Evolutionary conservation across 768 basidiomycete species (phyloP).

Genomic region (Symmetrospora coprosmae): DNA sequence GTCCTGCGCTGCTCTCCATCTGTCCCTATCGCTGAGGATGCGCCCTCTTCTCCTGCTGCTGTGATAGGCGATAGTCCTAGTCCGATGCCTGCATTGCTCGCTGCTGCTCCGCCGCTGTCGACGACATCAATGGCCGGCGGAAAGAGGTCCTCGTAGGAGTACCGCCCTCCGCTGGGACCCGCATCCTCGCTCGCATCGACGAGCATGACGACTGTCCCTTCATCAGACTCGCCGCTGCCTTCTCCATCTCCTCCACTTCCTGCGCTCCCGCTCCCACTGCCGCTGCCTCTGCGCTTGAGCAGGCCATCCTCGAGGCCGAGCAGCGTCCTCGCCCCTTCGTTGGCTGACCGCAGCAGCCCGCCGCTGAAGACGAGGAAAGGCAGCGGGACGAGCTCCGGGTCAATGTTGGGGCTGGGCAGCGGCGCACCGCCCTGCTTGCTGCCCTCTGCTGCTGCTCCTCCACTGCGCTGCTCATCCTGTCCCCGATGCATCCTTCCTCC

Average conservation of each 20-base stretch:
- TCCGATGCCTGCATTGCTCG: too few species aligned
- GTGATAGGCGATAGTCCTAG: background rate
- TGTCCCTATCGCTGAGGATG: background rate
- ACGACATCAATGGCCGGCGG: background rate
- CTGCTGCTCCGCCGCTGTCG: too few species aligned
- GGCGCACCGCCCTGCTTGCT: background rate
- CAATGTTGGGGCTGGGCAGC: too few species aligned
- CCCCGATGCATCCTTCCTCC: background rate
- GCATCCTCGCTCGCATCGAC: too few species aligned
- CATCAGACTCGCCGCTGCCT: too few species aligned
- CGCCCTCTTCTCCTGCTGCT: background rate
- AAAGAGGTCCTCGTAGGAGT: slow-evolving; percentile 1
- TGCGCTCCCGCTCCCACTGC: too few species aligned
- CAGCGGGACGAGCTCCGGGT: background rate
- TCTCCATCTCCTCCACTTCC: too few species aligned
- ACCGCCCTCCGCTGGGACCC: too few species aligned
- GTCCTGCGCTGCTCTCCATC: too few species aligned
- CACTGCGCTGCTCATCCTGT: background rate
- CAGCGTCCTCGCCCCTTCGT: background rate
- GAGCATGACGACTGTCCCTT: too few species aligned
- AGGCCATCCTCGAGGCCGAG: background rate
- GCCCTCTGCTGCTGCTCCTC: background rate
- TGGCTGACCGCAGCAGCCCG: background rate
- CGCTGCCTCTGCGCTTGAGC: too few species aligned
- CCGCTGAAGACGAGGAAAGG: background rate